phyloP scores from a whole-genome alignment of 768 basidiomycete genomes.

The Tephrocybe sp. region DNA sequence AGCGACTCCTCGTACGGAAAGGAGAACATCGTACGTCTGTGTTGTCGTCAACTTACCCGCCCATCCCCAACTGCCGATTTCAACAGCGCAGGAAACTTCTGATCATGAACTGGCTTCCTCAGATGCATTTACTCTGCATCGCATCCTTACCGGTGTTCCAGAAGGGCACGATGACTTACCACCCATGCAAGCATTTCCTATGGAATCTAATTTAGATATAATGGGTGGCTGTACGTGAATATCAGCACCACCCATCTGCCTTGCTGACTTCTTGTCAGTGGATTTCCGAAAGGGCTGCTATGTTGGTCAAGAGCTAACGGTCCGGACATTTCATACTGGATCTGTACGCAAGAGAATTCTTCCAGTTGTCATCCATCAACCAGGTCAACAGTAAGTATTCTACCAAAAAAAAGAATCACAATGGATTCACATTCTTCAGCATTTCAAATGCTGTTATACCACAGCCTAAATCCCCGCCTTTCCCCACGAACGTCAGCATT shows the following conservation, averaged over 20 bases:
- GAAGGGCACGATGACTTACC: slow-evolving; percentile 80
- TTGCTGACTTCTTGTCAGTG: slow-evolving; percentile 40
- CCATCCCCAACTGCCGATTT: not conserved
- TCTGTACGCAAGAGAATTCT: slow-evolving; percentile 86
- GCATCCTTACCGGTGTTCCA: slow-evolving; percentile 81
- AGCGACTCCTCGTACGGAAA: slow-evolving; percentile 64
- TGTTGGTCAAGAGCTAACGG: slow-evolving; percentile 95
- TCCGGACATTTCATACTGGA: slow-evolving; percentile 95
- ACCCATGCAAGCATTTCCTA: slow-evolving; percentile 80
- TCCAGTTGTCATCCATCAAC: slow-evolving; percentile 62
- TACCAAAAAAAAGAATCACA: not conserved
- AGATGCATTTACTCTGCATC: slow-evolving; percentile 72
- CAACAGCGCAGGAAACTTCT: slow-evolving; percentile 48
- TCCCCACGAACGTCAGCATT: slow-evolving; percentile 36
- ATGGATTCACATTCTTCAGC: slow-evolving; percentile 8
- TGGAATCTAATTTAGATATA: slow-evolving; percentile 92
- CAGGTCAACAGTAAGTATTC: slow-evolving; percentile 30
- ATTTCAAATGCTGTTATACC: slow-evolving; percentile 10
- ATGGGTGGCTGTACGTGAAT: slow-evolving; percentile 83
- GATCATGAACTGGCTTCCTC: slow-evolving; percentile 51
- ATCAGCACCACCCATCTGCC: not conserved
- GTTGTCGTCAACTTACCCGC: not conserved
- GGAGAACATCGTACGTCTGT: slow-evolving; percentile 68
- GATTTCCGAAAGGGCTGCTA: slow-evolving; percentile 98
- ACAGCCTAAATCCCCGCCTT: slow-evolving; percentile 19